Percentiles rank a stretch among this genome's conserved stretches.
Conservation (phyloP, 1,284 basidiomycete genomes). For the Psilocybe mexicana region DNA sequence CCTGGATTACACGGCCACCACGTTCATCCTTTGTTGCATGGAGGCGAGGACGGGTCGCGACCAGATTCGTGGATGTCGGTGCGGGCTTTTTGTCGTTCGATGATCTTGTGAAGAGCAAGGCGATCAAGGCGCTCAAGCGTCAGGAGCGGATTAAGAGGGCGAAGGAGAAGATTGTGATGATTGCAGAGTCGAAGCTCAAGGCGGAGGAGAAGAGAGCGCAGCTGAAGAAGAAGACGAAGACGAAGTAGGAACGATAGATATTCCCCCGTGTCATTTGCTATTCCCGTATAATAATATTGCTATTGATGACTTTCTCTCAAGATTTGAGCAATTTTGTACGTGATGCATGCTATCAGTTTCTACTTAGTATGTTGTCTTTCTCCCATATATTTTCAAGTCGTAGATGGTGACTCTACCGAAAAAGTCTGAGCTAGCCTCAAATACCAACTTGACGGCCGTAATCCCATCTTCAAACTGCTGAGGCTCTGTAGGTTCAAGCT, state of each 20-base stretch:
- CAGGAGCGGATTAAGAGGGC: constrained; percentile 13
- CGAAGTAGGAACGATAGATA: constrained; percentile 8
- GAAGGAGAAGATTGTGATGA: constrained; percentile 6
- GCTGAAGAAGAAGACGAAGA: background rate
- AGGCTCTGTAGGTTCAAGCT: constrained; percentile 36
- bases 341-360: background rate
- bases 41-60: constrained; percentile 45
- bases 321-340: background rate
- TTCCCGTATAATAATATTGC: background rate
- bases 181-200: background rate
- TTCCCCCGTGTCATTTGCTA: background rate
- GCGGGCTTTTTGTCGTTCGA: constrained; percentile 62
- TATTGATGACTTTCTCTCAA: background rate
- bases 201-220: constrained; percentile 7
- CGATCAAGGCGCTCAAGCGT: constrained; percentile 41
- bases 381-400: constrained; percentile 51
- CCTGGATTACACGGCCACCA: constrained; percentile 8
- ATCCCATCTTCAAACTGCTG: constrained; percentile 32
- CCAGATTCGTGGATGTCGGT: constrained; percentile 71
- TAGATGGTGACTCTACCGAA: constrained; percentile 77
- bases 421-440: constrained; percentile 77
- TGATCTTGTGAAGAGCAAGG: constrained; percentile 50
- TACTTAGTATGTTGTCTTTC: constrained; percentile 22
- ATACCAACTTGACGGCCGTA: constrained; percentile 59
- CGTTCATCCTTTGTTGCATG: constrained; percentile 21